Percentiles rank a stretch among this genome's conserved stretches.
These are phyloP conservation scores for Apophysomyces sp. DNA, from an alignment of 371 early-diverging fungal species.

Conservation along the genomic window DNA sequence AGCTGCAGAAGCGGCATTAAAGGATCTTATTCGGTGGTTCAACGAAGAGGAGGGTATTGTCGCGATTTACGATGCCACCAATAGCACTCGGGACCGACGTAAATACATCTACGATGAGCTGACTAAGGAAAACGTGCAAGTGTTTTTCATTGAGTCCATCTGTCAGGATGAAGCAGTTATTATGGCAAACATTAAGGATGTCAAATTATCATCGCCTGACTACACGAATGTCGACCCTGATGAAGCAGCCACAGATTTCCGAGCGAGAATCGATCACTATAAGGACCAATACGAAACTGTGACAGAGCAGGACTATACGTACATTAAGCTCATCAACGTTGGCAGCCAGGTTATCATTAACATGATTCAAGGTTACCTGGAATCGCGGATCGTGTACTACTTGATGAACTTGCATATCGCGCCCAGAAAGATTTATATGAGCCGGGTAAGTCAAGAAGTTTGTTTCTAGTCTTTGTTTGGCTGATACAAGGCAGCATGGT, in stretches of 20 bases:
- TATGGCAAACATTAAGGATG: conserved; percentile 89
- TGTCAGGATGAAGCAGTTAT: conserved; percentile 90
- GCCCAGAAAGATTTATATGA: conserved; percentile 90
- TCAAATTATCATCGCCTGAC: conserved; percentile 94
- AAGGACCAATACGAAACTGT: conserved; percentile 88
- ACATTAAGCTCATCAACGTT: conserved; percentile 93
- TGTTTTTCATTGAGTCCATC: conserved; percentile 94
- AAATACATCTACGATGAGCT: conserved; percentile 66
- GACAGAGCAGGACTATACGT: conserved; percentile 74
- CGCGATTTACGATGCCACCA: conserved; percentile 97
- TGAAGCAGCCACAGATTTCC: conserved; percentile 74
- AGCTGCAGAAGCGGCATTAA: conserved; percentile 83
- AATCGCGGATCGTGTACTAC: conserved; percentile 94
- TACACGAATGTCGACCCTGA: conserved; percentile 73
- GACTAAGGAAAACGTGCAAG: conserved; percentile 73
- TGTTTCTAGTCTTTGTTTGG: background rate
- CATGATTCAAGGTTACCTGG: conserved; percentile 90
- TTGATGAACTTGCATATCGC: conserved; percentile 98
- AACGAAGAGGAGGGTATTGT: conserved; percentile 74
- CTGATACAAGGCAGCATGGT: conserved; percentile 68
- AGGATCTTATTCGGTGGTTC: conserved; percentile 93
- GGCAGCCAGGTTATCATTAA: conserved; percentile 90
- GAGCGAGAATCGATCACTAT: conserved; percentile 89
- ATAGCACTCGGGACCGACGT: conserved; percentile 86
- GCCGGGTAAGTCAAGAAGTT: conserved; percentile 48